Evolutionary conservation across 495 filamentous ascomycete genomes (phyloP).

Genomic region (Xylaria longipes): DNA sequence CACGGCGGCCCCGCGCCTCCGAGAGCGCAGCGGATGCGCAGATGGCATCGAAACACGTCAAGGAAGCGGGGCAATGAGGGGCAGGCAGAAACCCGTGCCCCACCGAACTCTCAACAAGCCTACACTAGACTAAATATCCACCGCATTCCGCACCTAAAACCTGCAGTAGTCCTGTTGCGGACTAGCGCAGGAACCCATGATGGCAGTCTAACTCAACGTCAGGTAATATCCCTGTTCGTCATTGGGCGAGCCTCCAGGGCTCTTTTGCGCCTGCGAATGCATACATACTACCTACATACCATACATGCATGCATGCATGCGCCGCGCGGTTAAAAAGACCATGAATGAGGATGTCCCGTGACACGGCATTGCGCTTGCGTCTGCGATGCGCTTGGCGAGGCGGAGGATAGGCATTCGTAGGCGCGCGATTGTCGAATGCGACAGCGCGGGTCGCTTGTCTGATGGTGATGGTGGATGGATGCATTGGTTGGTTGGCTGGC

Average conservation of each 20-base stretch:
- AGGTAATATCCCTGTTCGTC: not conserved
- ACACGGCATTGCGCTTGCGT: not conserved
- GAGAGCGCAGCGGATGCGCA: slow-evolving; percentile 13
- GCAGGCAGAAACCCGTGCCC: not conserved
- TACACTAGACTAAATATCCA: too few relatives aligned
- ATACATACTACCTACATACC: too few relatives aligned
- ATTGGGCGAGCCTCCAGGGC: not conserved
- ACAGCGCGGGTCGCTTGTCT: not conserved
- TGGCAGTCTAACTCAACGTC: slow-evolving; percentile 25
- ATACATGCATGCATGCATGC: not conserved
- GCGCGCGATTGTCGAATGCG: slow-evolving; percentile 11
- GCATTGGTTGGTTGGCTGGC: not conserved
- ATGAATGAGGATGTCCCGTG: not conserved
- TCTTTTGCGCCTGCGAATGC: not conserved
- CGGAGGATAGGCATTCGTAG: not conserved
- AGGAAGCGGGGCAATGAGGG: slow-evolving; percentile 15
- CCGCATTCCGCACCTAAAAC: too few relatives aligned
- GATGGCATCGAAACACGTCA: slow-evolving; percentile 22
- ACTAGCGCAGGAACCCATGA: slow-evolving; percentile 23
- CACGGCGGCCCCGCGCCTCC: slow-evolving; percentile 14
- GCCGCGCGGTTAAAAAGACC: slow-evolving; percentile 6
- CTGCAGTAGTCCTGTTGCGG: too few relatives aligned
- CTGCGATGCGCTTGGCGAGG: not conserved
- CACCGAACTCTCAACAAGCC: slow-evolving; percentile 1
- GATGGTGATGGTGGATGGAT: not conserved